Evolutionary conservation across 345 rosid species (phyloP).

Genomic region (Populus pruinosa): DNA sequence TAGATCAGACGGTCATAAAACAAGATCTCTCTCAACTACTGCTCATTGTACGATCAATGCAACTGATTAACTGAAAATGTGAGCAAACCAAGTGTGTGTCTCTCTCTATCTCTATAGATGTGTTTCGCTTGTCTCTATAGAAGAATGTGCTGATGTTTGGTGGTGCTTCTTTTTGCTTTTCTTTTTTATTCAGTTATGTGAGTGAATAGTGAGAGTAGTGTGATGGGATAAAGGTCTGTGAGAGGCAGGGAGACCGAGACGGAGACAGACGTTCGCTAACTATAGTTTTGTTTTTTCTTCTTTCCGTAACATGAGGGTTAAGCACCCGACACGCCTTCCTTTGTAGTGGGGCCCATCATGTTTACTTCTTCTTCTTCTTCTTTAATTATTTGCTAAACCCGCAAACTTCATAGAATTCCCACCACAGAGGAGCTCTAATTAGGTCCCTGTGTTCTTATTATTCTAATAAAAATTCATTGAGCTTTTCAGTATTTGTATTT

Average conservation of each 20-base stretch:
- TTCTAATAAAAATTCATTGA: too few species aligned
- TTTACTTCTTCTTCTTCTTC: background rate
- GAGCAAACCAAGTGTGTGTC: background rate
- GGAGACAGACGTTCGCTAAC: slow-evolving; percentile 1
- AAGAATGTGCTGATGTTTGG: background rate
- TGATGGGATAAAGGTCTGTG: background rate
- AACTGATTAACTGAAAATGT: background rate
- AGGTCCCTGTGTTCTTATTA: too few species aligned
- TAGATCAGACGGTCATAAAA: background rate
- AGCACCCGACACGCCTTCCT: slow-evolving; percentile 18
- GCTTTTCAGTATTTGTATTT: too few species aligned
- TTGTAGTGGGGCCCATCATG: slow-evolving; percentile 2
- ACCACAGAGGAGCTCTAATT: too few species aligned
- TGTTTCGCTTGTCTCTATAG: background rate
- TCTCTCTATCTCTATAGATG: background rate
- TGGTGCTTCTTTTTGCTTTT: background rate
- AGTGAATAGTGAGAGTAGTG: background rate
- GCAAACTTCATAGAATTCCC: too few species aligned
- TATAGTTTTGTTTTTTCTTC: background rate
- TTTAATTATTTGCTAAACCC: too few species aligned
- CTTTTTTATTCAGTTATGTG: background rate
- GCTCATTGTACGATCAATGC: background rate
- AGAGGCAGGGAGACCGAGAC: background rate
- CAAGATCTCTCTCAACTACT: slow-evolving; percentile 5
- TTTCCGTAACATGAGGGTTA: background rate